These are phyloP conservation scores for Fragaria nilgerrensis DNA, from an alignment of 306 rosid species.

Conservation along the genomic window DNA sequence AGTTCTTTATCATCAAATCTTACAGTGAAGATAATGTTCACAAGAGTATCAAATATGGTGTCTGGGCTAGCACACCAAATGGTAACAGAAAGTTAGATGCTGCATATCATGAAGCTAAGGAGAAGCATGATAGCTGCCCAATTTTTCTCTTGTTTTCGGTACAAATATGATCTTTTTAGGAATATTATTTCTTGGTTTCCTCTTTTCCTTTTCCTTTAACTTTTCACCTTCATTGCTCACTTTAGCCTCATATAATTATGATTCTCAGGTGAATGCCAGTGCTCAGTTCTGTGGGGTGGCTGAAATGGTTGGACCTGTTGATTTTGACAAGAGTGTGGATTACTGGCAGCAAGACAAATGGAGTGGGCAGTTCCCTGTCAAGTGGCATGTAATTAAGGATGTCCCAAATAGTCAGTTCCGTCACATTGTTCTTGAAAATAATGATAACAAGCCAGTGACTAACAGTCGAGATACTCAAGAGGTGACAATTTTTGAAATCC, in stretches of 20 bases:
- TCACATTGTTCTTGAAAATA: slow-evolving; percentile 78
- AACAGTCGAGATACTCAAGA: slow-evolving; percentile 95
- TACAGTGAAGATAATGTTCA: slow-evolving; percentile 91
- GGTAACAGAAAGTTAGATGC: slow-evolving; percentile 84
- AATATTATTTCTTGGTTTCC: background rate
- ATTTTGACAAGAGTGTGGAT: slow-evolving; percentile 79
- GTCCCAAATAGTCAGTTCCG: slow-evolving; percentile 88
- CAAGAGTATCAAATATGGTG: slow-evolving; percentile 85
- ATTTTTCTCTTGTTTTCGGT: slow-evolving; percentile 79
- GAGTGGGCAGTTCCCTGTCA: slow-evolving; percentile 88
- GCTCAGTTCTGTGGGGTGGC: slow-evolving; percentile 95
- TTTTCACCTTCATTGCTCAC: slow-evolving; percentile 2
- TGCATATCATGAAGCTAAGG: slow-evolving; percentile 69
- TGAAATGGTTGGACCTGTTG: slow-evolving; percentile 89
- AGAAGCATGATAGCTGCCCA: slow-evolving; percentile 64
- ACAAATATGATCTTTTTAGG: slow-evolving; percentile 19
- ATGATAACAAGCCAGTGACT: slow-evolving; percentile 91
- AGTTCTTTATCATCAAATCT: slow-evolving; percentile 77
- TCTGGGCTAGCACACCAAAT: slow-evolving; percentile 93
- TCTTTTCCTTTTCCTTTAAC: background rate
- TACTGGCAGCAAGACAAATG: slow-evolving; percentile 97
- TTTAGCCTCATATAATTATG: slow-evolving; percentile 9
- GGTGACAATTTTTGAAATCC: slow-evolving; percentile 38
- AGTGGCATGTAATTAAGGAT: slow-evolving; percentile 84
- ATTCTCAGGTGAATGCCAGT: slow-evolving; percentile 81